Evolutionary conservation across 164 flowering plant species (phyloP).

Genomic region (Chloranthus sessilifolius): DNA sequence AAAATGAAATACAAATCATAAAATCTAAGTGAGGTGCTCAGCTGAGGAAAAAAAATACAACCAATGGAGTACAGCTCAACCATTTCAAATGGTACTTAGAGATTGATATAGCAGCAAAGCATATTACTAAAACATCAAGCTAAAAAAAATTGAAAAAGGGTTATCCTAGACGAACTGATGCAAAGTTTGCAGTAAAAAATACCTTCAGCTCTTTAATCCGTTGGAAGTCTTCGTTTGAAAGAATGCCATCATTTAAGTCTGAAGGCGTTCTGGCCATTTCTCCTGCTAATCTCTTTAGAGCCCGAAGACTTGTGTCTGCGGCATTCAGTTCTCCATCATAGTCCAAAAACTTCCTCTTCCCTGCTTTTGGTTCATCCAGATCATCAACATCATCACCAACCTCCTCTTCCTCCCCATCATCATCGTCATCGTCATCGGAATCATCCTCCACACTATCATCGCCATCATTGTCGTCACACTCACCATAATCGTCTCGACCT

Average conservation of each 20-base stretch:
- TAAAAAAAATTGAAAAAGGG: too few relatives aligned
- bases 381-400: conserved; percentile 11
- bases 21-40: too few relatives aligned
- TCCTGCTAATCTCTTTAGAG: conserved; percentile 64
- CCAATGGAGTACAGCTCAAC: too few relatives aligned
- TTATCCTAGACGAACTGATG: too few relatives aligned
- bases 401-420: conserved; percentile 18
- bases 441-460: conserved; percentile 7
- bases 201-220: conserved; percentile 81
- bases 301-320: conserved; percentile 72
- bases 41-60: too few relatives aligned
- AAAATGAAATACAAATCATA: too few relatives aligned
- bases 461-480: conserved; percentile 14
- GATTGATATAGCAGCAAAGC: too few relatives aligned
- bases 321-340: conserved; percentile 43
- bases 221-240: conserved; percentile 83
- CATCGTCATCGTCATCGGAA: conserved; percentile 20
- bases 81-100: too few relatives aligned
- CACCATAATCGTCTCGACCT: conserved; percentile 12
- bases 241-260: conserved; percentile 56
- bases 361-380: conserved; percentile 20
- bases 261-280: conserved; percentile 20
- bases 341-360: conserved; percentile 67
- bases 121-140: too few relatives aligned
- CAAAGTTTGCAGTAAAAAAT: too few relatives aligned